A percentile compares a stretch with the other conserved stretches of the same genome.
phyloP scores from a whole-genome alignment of 345 rosid genomes.

The Chamaenerion angustifolium region DNA sequence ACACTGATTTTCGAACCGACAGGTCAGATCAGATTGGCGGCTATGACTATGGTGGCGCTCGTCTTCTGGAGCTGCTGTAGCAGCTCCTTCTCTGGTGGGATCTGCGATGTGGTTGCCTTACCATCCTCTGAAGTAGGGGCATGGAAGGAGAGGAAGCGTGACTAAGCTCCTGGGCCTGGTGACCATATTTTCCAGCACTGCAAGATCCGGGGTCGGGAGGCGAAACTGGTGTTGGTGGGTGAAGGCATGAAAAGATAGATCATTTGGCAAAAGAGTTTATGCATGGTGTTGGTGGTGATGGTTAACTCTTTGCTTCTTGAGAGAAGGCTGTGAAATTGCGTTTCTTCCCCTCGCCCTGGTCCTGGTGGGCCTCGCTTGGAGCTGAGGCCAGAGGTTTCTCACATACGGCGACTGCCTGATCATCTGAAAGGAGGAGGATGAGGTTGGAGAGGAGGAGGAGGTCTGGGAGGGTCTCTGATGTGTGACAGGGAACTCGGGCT shows the following conservation, averaged over 20 bases:
- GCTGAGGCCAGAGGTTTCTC: conserved; percentile 69
- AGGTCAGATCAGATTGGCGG: conserved; percentile 66
- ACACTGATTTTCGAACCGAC: conserved; percentile 66
- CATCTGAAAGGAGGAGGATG: conserved; percentile 49
- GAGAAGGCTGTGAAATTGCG: conserved; percentile 28
- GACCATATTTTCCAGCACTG: no score
- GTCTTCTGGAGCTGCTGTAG: conserved; percentile 48
- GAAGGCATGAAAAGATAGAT: conserved; percentile 25
- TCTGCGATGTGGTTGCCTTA: conserved; percentile 20
- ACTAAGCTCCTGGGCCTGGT: conserved; percentile 31
- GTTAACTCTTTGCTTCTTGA: conserved; percentile 32
- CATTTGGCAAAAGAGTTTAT: background rate
- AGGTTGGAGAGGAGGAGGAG: conserved; percentile 8
- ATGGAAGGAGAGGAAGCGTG: conserved; percentile 65
- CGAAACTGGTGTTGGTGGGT: conserved; percentile 21
- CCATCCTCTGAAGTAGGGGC: conserved; percentile 21
- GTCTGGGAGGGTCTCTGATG: background rate
- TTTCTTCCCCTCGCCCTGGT: conserved; percentile 77
- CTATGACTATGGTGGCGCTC: conserved; percentile 23
- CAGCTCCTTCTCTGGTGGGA: conserved; percentile 46
- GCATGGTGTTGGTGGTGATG: background rate
- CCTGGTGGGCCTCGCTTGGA: conserved; percentile 78
- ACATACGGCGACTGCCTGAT: conserved; percentile 67
- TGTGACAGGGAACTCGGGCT: conserved; percentile 31
- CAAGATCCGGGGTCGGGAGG: conserved; percentile 22